Evolutionary conservation across 2,329 filamentous ascomycete species (phyloP), one percentile per base, ranked within the genome.

Genomic region (Arthroderma uncinatum): DNA sequence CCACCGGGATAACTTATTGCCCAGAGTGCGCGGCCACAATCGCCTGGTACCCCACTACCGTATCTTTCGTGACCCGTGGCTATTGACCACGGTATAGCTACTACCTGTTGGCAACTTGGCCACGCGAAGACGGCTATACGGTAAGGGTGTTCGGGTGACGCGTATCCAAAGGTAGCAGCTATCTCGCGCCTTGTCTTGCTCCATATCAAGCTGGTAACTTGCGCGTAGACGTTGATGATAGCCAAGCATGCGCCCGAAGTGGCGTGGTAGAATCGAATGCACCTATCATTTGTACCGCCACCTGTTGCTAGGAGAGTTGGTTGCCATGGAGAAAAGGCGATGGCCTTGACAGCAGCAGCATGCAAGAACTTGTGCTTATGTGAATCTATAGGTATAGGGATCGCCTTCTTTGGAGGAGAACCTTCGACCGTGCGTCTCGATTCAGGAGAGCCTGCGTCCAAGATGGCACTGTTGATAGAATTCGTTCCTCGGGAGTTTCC

Each of bases 281-380:
- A 89, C 64, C 89, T 89, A 73, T 98, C 92, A 66, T 94, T 95
- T 48, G 88, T 92, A 23, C 93, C 93, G 39, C 93, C 92, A 2
- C 93, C 90, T 1, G 92, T 94, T 12, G 93, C 93, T 39, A 98
- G 73, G 3, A 98, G 79, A 2, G 86, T 87, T 23, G 87, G 82
- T 57, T 92, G 87, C 92, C 91, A 98, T 0, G 93, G 92, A 61
- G 92, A 95, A 71, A 97, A 97, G 1, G 93, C 90, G 64, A 97
- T 93, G 33, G 93, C 93, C 71, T 98, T 98, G 63, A 97, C 87
- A 1, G 93, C 93, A 0, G 92, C 92, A 25, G 82, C 82, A 68
- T 98, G 89, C 9, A 77, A 71, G 81, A 89, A 93, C 33, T 80
- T 80, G 68, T 95, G 83, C 64, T 80, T 85, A 65, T 87, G 82